These are phyloP conservation scores for Lagenidium giganteum DNA, from an alignment of 352 stramenopile genomes.

Conservation along the genomic window DNA sequence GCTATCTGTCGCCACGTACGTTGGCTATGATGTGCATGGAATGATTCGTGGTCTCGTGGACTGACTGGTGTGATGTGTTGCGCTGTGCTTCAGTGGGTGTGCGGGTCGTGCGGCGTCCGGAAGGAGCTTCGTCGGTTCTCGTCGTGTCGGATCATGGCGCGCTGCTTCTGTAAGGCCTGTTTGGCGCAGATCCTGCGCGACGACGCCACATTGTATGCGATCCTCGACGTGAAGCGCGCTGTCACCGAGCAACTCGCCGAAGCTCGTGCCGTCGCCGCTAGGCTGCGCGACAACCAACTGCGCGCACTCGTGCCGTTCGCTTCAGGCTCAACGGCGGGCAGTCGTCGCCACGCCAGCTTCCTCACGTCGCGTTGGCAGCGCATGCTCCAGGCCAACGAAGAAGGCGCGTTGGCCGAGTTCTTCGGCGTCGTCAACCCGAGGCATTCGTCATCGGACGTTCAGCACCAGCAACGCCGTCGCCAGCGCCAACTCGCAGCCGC, in stretches of 20 bases:
- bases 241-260: constrained; percentile 8
- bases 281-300: no score
- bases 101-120: constrained; percentile 36
- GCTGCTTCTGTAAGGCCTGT: constrained; percentile 61
- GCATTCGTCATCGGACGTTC: constrained; percentile 6
- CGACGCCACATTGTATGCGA: constrained; percentile 41
- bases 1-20: constrained; percentile 38
- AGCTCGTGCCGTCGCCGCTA: no score
- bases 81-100: constrained; percentile 19
- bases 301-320: no score
- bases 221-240: constrained; percentile 25
- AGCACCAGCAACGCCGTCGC: constrained; percentile 3
- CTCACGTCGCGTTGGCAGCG: no score
- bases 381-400: no score
- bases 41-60: not conserved
- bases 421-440: constrained; percentile 4
- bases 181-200: constrained; percentile 42
- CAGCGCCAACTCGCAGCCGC: no score
- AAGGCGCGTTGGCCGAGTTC: constrained; percentile 6
- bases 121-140: no score
- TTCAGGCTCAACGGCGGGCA: no score
- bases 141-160: constrained; percentile 31
- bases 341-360: no score
- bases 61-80: not conserved
- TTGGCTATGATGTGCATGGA: not conserved